Base-by-base conservation (phyloP, 1,284 basidiomycete genomes). In the Bjerkandera adusta region DNA sequence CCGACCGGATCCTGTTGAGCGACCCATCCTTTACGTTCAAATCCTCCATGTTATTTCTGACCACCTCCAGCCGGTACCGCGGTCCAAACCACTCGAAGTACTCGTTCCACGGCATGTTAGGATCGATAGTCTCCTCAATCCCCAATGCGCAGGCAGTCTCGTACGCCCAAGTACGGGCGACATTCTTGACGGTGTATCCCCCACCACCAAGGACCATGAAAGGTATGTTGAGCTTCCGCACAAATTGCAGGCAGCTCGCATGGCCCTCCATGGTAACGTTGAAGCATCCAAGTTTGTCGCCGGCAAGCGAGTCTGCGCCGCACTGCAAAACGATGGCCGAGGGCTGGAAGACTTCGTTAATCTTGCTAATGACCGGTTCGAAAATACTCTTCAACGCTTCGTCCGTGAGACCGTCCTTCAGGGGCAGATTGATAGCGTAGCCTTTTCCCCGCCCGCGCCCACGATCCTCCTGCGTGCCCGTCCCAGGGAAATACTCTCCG, bases 31-130 rank as follows among this genome's bases (percentile, higher is more conserved):
- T 81, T 46, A 88, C 68, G 64, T 99, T 99, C 60, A 91, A 70
- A 64, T 99, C 93, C 52, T 97, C 94, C 85, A 97, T 92, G 62
- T 97, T 97, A 55, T 89, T 98, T 49, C 78, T 77, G 8, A 85
- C 77, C 2, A 99, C 95, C 60, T 97, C 93, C 24, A 99, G 76
- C 56, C 95, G 81, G 69, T 96, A 99, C 48, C 94, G 77, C 11
- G 97, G 97, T 0, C 95, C 96, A 66, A 95, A 99, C 84, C 95
- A 99, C 65, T 98, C 95, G 64, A 97, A 92, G 67, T 94, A 97
- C 59, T 95, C 88, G 67, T 92, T 97, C 82, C 91, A 97, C 0
- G 96, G 96, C 52, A 99, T 66, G 59, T 91, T 85, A 29, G 81
- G 79, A 55, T 90, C 81, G 45, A 98, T 85, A 4, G 77, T 76